Evolutionary conservation across 306 rosid genomes (phyloP).

Genomic region (Rosa lucieae): DNA sequence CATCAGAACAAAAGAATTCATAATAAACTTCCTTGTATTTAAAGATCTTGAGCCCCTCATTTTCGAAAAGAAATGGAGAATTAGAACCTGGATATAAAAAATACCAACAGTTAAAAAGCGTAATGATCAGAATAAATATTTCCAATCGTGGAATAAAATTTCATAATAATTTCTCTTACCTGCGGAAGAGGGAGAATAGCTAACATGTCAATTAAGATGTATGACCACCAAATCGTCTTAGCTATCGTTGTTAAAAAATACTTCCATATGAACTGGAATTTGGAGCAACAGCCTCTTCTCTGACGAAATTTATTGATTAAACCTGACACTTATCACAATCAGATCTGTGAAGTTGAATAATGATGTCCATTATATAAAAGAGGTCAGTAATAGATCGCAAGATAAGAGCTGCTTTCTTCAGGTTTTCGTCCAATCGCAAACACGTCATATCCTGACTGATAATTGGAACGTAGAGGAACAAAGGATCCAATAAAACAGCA

Average conservation of each 20-base stretch:
- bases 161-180: neutral
- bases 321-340: no score
- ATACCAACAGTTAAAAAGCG: no score
- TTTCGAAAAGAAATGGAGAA: neutral
- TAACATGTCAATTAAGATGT: neutral
- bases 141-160: no score
- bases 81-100: no score
- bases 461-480: neutral
- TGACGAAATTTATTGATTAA: no score
- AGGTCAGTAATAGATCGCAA: neutral
- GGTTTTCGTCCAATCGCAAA: neutral
- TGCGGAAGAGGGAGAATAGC: neutral
- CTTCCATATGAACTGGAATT: no score
- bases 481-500: neutral
- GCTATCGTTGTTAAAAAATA: neutral
- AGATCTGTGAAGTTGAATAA: no score
- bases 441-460: neutral
- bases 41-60: neutral
- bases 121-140: no score
- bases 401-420: neutral
- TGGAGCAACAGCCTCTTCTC: no score
- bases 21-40: neutral
- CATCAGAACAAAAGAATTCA: conserved; percentile 18
- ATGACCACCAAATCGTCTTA: neutral
- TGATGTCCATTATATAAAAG: neutral